Conservation (phyloP, 257 asterid genomes). For the Solanum tarapatanum region DNA sequence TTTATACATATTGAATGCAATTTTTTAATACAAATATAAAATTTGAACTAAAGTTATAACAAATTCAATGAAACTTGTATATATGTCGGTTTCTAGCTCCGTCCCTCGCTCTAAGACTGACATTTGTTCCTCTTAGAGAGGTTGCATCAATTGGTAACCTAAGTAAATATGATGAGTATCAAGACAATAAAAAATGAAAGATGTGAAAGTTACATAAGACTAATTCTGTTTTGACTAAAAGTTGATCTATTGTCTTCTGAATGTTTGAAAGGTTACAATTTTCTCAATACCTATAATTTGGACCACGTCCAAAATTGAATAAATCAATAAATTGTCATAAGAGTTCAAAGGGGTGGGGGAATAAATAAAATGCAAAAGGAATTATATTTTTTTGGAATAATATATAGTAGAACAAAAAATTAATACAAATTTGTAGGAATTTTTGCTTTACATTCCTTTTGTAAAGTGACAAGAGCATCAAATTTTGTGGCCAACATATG, state of each 20-base stretch:
- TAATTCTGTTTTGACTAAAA: background rate
- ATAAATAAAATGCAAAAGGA: background rate
- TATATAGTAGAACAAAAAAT: background rate
- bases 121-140: background rate
- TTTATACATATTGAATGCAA: background rate
- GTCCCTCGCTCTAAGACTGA: background rate
- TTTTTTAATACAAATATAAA: background rate
- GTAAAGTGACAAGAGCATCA: slow-evolving; percentile 7
- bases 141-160: background rate
- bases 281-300: slow-evolving; percentile 12
- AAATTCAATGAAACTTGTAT: background rate
- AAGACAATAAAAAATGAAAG: background rate
- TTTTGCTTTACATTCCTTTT: slow-evolving; percentile 3
- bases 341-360: background rate
- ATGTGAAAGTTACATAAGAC: background rate
- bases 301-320: slow-evolving; percentile 20
- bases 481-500: background rate
- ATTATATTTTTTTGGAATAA: slow-evolving; percentile 13
- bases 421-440: background rate
- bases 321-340: slow-evolving; percentile 7
- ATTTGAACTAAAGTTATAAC: background rate
- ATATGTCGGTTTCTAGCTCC: background rate
- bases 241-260: background rate
- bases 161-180: background rate
- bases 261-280: slow-evolving; percentile 8